Conservation (phyloP, 2,329 filamentous ascomycete genomes). For the Cercospora zeina region DNA sequence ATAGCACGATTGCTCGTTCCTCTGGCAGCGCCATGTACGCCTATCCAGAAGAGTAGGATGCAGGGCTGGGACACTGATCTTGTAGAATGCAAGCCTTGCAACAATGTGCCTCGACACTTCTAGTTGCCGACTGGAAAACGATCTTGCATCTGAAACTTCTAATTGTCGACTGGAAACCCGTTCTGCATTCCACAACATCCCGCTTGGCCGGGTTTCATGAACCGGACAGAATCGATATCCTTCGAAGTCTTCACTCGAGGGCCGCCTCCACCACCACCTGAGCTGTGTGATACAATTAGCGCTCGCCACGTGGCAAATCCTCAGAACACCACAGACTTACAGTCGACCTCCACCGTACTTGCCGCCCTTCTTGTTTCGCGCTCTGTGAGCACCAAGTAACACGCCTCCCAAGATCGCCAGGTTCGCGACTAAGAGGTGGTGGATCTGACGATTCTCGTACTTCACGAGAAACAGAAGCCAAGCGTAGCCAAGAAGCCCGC, state of each 20-base stretch:
- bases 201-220: slow-evolving; percentile 13
- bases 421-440: slow-evolving; percentile 27
- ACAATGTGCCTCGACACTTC: neutral
- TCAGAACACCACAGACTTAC: slow-evolving; percentile 15
- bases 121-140: slow-evolving; percentile 13
- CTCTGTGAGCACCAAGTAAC: slow-evolving; percentile 20
- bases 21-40: neutral
- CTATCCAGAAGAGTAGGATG: neutral
- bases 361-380: slow-evolving; percentile 14
- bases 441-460: slow-evolving; percentile 20
- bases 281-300: neutral
- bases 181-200: slow-evolving; percentile 20
- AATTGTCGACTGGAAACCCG: slow-evolving; percentile 18
- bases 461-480: slow-evolving; percentile 27
- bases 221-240: slow-evolving; percentile 13
- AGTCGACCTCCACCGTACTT: slow-evolving; percentile 8
- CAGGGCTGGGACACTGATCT: neutral
- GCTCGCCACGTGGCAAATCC: neutral
- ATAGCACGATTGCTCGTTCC: neutral
- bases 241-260: slow-evolving; percentile 11
- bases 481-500: slow-evolving; percentile 23
- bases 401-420: slow-evolving; percentile 22
- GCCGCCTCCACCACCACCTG: slow-evolving; percentile 12
- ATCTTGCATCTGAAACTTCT: neutral
- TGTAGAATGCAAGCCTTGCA: neutral